Base-by-base conservation (phyloP, 23 red algal species). In the Chondrus crispus region DNA sequence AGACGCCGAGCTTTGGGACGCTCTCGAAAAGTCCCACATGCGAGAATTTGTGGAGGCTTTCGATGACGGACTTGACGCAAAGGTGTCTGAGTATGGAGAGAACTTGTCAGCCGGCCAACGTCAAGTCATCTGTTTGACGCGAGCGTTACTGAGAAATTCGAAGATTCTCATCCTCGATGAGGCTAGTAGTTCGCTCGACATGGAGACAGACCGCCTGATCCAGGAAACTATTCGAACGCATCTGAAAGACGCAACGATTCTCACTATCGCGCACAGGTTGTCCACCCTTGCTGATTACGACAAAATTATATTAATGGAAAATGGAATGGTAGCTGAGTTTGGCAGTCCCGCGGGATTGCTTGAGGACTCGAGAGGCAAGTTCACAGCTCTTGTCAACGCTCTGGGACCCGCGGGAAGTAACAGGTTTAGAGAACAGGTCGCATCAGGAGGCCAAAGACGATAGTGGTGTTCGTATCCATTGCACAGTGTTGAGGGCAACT, bases 251-350 rank as follows among this genome's bases (percentile, higher is more conserved):
- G 90, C 88, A 39, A 99, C 97, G 4, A 84, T 99, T 81, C 82
- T 99, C 71, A 95, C 95, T 3, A 99, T 99, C 48, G 97, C 97
- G 44, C 97, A 99, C 63, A 90, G 97, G 29, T 80, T 99, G 40
- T 94, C 66, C 24, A 99, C 97, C 45, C 72, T 99, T 38, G 88
- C 92, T 24, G 94, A 96, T 60, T 95, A 85, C 40, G 97, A 99
- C 70, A 89, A 82, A 68, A 88, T 94, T 62, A 54, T 98, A 5
- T 86, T 98, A 0, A 95, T 98, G 92, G 53, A 85, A 4, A 75
- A 98, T 46, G 96, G 96, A 11, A 55, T 44, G 10, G 92, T 94
- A 22, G 91, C 80, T 18, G 96, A 98, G 75, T 91, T 87, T 64
- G 96, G 74, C 33, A 62, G 87, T 0, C 96, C 96, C 2, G 92